Evolutionary conservation across 1,284 basidiomycete species (phyloP), one percentile per base, ranked within the genome.

Genomic region (Ceratobasidium sp.): DNA sequence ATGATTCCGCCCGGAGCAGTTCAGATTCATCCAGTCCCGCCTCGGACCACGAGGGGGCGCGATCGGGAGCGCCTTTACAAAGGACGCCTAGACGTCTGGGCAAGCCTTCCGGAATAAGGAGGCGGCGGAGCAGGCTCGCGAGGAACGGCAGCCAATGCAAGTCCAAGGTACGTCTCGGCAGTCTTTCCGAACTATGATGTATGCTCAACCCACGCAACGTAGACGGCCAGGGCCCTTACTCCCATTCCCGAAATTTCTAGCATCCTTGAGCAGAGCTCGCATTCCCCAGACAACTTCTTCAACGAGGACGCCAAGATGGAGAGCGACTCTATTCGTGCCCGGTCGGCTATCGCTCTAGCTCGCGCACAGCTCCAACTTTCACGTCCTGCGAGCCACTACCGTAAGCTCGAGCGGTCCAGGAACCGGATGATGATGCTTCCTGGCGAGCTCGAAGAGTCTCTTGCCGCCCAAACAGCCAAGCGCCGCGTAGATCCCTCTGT

Each of bases 341-440:
- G 66, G 11, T 24, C 53, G 19, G 66, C 53, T 14, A 69, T 69
- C 24, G 66, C 66, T 19, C 47, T 69, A 24, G 66, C 66, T 24
- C 66, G 66, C 19, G 66, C 66, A 6, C 66, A 69, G 48, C 66
- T 69, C 5, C 53, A 69, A 59, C 66, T 57, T 47, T 69, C 66
- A 9, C 66, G 66, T n/a, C 66, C 66, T 31, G 66, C 66, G 22
- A 69, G 51, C 53, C 27, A 56, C 22, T 24, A 45, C 44, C 66
- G 66, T 36, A 69, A 69, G n/a, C 33, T 53, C 3, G 66, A 69
- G 41, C 66, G 66, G 8, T 53, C 66, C 14, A 44, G 53, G 53
- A 69, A 69, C 27, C 51, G 24, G 53, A 44, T 69, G 51, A 69
- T 69, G 66, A 69, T 69, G 66, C 53, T 69, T 22, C 66, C 66